Evolutionary conservation across 129 eudicot genomes (phyloP).

Genomic region (Gnaphalium uliginosum): DNA sequence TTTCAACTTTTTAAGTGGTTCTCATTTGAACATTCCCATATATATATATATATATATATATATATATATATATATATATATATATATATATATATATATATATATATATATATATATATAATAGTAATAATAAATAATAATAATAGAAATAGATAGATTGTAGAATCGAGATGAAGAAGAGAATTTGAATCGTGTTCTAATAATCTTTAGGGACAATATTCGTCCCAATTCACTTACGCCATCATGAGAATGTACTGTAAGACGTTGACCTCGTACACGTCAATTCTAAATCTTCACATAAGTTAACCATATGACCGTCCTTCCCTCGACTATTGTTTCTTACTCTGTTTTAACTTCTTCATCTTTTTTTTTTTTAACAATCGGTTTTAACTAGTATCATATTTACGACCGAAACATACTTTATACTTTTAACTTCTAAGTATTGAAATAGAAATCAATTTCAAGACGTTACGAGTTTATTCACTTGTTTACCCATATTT

Average conservation of each 20-base stretch:
- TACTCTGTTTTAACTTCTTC: not conserved
- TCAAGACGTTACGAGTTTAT: not conserved
- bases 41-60: too few species aligned
- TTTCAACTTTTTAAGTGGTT: too few species aligned
- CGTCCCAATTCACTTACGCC: not conserved
- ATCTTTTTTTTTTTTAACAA: too few species aligned
- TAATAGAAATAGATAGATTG: too few species aligned
- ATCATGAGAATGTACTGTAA: slow-evolving; percentile 14
- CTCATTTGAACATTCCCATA: too few species aligned
- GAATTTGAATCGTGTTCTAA: slow-evolving; percentile 24
- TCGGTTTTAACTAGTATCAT: too few species aligned
- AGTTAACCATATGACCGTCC: slow-evolving; percentile 26
- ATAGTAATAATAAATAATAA: too few species aligned
- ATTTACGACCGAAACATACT: not conserved
- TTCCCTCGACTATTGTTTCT: not conserved
- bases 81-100: too few species aligned
- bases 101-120: too few species aligned
- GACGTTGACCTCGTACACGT: slow-evolving; percentile 28
- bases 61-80: too few species aligned
- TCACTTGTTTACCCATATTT: not conserved
- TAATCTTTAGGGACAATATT: slow-evolving; percentile 14
- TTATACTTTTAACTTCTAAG: not conserved
- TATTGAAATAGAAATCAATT: not conserved
- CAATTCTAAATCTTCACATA: slow-evolving; percentile 25
- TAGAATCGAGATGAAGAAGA: slow-evolving; percentile 1